Conservation (phyloP, 768 basidiomycete species). For the Boletus patriciae region DNA sequence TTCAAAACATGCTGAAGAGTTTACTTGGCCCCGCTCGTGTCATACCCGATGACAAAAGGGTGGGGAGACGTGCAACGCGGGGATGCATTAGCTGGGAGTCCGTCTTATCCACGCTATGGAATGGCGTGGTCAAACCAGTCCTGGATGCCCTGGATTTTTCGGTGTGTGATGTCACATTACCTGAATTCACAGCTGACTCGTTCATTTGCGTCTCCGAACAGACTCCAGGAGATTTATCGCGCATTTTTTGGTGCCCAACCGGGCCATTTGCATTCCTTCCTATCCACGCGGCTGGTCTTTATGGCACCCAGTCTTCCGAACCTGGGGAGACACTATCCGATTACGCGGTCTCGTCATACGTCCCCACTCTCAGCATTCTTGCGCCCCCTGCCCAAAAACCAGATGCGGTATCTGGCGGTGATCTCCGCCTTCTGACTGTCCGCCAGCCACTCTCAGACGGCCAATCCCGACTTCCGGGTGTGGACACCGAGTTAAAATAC, state of each 20-base stretch:
- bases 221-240: background rate
- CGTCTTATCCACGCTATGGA: slow-evolving; percentile 8
- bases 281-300: background rate
- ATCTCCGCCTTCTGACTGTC: background rate
- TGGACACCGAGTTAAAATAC: slow-evolving; percentile 24
- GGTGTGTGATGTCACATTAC: background rate
- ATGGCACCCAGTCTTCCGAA: background rate
- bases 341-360: background rate
- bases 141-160: background rate
- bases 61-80: background rate
- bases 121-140: slow-evolving; percentile 4
- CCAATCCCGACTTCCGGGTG: slow-evolving; percentile 7
- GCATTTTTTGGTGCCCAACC: background rate
- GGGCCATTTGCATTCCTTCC: background rate
- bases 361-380: slow-evolving; percentile 13
- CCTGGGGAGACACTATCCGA: background rate
- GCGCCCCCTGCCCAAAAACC: background rate
- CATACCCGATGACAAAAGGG: background rate
- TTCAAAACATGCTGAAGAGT: background rate
- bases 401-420: background rate
- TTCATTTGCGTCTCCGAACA: slow-evolving; percentile 5
- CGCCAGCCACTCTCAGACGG: slow-evolving; percentile 17
- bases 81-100: background rate
- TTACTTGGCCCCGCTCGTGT: background rate
- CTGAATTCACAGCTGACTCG: background rate